These are phyloP conservation scores for peach (Prunus persica) DNA, from an alignment of 306 rosid genomes.

Conservation along the genomic window DNA sequence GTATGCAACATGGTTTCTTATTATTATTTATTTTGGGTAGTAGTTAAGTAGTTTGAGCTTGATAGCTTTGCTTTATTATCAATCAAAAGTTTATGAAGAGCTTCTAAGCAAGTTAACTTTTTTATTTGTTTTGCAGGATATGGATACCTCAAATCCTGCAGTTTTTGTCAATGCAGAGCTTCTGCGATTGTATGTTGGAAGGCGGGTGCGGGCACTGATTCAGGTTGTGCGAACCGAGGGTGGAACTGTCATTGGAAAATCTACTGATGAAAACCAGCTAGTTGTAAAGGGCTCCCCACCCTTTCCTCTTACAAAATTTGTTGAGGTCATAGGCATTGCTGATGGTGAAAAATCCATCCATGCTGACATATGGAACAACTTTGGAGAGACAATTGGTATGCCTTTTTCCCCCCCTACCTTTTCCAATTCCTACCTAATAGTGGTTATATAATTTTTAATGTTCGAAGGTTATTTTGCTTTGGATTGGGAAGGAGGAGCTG, in stretches of 20 bases:
- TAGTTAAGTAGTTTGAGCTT: background rate
- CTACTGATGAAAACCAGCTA: constrained; percentile 71
- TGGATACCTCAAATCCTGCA: constrained; percentile 78
- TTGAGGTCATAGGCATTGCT: constrained; percentile 87
- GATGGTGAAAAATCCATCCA: constrained; percentile 66
- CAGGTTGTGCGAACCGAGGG: constrained; percentile 58
- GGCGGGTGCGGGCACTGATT: constrained; percentile 68
- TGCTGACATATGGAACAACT: constrained; percentile 78
- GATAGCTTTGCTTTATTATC: background rate
- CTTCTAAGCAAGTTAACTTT: background rate
- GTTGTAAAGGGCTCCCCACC: constrained; percentile 61
- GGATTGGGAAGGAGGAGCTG: background rate
- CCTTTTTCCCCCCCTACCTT: background rate
- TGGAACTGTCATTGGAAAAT: constrained; percentile 59
- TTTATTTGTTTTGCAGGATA: constrained; percentile 45
- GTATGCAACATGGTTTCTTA: too few species aligned
- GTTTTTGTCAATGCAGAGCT: constrained; percentile 73
- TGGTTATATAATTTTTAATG: background rate
- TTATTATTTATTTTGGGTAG: background rate
- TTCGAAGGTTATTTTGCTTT: background rate
- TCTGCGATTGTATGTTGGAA: constrained; percentile 58
- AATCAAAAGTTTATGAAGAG: background rate
- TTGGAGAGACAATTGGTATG: constrained; percentile 77
- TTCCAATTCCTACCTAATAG: background rate
- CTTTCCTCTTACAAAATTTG: constrained; percentile 49